Evolutionary conservation across 805 yeast species (phyloP).

Genomic region (Cyberlindnera meyerae): DNA sequence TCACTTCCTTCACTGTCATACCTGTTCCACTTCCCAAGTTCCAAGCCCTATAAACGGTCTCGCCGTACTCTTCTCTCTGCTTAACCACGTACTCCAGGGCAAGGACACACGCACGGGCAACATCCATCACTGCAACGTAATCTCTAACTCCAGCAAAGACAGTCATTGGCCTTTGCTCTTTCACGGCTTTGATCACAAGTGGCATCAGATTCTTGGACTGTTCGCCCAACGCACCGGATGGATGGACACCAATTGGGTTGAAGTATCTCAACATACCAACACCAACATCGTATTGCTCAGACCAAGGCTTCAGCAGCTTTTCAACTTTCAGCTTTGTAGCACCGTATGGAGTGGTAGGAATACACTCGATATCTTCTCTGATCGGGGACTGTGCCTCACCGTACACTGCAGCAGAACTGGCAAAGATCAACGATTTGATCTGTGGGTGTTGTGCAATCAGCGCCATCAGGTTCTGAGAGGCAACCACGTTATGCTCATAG

Average conservation of each 20-base stretch:
- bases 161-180: conserved; percentile 54
- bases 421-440: conserved; percentile 57
- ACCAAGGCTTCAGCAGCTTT: conserved; percentile 32
- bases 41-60: conserved; percentile 69
- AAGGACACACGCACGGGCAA: conserved; percentile 72
- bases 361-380: conserved; percentile 51
- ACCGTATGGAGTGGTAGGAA: conserved; percentile 77
- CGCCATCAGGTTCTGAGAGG: conserved; percentile 55
- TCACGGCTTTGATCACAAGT: conserved; percentile 32
- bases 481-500: conserved; percentile 63
- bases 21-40: conserved; percentile 81
- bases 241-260: conserved; percentile 85
- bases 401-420: conserved; percentile 79
- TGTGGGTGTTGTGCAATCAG: conserved; percentile 35
- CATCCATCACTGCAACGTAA: conserved; percentile 75
- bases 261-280: conserved; percentile 62
- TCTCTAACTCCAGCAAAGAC: conserved; percentile 78
- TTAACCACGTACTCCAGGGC: conserved; percentile 52
- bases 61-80: conserved; percentile 19
- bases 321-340: conserved; percentile 65
- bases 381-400: conserved; percentile 70
- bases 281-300: conserved; percentile 42
- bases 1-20: conserved; percentile 70
- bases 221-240: conserved; percentile 75
- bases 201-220: conserved; percentile 79